Percentiles rank a stretch among this genome's conserved stretches.
Evolutionary conservation across 129 eudicot species (phyloP).

Genomic region (Lactuca saligna): DNA sequence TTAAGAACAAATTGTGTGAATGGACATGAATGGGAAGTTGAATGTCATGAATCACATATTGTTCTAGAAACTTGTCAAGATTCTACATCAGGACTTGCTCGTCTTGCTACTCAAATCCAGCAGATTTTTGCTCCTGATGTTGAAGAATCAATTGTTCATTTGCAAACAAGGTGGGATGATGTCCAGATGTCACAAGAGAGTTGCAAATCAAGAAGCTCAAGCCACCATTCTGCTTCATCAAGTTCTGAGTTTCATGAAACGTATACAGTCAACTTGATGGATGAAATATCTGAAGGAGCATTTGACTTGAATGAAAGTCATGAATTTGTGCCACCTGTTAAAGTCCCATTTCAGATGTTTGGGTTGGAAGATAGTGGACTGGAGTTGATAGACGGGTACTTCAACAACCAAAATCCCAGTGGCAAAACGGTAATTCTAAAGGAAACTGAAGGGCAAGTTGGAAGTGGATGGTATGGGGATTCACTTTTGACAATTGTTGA

Average conservation of each 20-base stretch:
- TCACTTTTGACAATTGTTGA: constrained; percentile 55
- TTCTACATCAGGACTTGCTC: constrained; percentile 64
- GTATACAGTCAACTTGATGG: constrained; percentile 56
- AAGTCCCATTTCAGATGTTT: constrained; percentile 24
- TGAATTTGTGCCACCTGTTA: constrained; percentile 20
- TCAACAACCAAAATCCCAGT: constrained; percentile 40
- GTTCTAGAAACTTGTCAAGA: constrained; percentile 79
- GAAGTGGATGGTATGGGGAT: constrained; percentile 78
- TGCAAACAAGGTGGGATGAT: constrained; percentile 82
- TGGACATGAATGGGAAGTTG: constrained; percentile 73
- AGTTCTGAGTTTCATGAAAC: constrained; percentile 39
- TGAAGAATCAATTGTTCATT: constrained; percentile 77
- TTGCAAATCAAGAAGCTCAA: constrained; percentile 28
- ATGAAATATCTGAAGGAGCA: constrained; percentile 80
- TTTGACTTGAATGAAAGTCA: constrained; percentile 46
- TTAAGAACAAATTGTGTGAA: constrained; percentile 50
- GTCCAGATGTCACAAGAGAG: constrained; percentile 49
- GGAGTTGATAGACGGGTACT: constrained; percentile 76
- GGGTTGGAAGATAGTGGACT: constrained; percentile 39
- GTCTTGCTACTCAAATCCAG: constrained; percentile 81
- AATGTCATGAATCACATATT: constrained; percentile 67
- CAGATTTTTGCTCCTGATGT: constrained; percentile 88
- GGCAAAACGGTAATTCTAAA: constrained; percentile 28
- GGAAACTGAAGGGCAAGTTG: constrained; percentile 35
- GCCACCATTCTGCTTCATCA: constrained; percentile 31